Percentiles rank a stretch among this genome's conserved stretches.
phyloP scores from a whole-genome alignment of 202 grass and related monocot species.

The Panicum virgatum region DNA sequence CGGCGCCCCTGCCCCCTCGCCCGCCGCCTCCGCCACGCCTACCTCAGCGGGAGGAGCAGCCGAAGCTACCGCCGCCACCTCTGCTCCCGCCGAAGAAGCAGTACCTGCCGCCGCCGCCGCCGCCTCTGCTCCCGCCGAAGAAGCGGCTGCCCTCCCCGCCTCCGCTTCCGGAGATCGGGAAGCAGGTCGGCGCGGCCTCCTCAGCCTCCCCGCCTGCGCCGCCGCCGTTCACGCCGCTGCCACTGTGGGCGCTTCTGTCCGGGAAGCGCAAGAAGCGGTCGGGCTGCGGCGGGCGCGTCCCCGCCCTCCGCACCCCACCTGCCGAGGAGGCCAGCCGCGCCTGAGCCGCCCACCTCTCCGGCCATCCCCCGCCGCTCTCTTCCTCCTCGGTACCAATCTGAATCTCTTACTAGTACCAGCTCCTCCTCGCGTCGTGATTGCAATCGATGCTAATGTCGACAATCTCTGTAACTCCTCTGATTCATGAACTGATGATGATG shows the following conservation, averaged over 20 bases:
- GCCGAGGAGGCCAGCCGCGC: constrained; percentile 36
- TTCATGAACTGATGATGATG: background rate
- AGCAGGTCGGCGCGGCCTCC: background rate
- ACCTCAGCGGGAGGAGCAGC: background rate
- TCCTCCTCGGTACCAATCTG: background rate
- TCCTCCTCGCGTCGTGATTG: background rate
- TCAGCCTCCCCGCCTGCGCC: background rate
- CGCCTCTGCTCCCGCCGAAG: background rate
- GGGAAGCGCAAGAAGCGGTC: constrained; percentile 51
- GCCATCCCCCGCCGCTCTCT: too few species aligned
- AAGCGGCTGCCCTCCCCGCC: background rate
- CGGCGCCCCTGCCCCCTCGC: background rate
- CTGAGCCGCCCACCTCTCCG: background rate
- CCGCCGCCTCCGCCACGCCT: background rate
- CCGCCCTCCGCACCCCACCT: constrained; percentile 21
- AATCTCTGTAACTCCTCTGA: background rate
- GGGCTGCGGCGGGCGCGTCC: constrained; percentile 47
- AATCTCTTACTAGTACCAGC: background rate
- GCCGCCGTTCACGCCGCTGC: constrained; percentile 12
- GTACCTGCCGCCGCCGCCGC: background rate
- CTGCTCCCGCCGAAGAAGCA: background rate
- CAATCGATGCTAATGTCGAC: background rate
- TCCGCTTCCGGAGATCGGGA: background rate
- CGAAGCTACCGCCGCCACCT: too few species aligned
- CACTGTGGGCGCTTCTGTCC: constrained; percentile 19